Evolutionary conservation across 2,329 filamentous ascomycete genomes (phyloP), one percentile per base, ranked within the genome.

Genomic region (Capronia coronata): DNA sequence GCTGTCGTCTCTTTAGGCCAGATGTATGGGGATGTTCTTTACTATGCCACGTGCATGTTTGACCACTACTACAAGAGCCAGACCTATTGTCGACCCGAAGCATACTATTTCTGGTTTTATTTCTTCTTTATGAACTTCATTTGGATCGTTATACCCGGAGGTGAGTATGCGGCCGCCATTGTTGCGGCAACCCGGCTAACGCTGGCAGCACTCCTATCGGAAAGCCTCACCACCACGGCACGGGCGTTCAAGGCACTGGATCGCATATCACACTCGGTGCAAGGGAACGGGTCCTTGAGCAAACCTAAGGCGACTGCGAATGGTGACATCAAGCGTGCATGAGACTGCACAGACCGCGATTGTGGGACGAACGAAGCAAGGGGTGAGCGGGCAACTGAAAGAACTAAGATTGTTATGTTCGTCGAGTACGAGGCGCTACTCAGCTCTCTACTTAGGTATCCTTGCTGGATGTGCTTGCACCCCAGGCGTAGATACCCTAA

Each of bases 81-180:
- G 16, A 68, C 71, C 9, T 82, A 83, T 63, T 80, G 75, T 56
- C 70, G 80, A 49, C 80, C 80, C 0, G 80, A 84, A 64, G 68
- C 72, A 3, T 77, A 77, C 55, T 84, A 83, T 64, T 83, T 79
- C 64, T 84, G 79, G 78, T 70, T 75, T 34, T 84, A 84, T 64
- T 84, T 80, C 63, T 74, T 83, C 49, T 66, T 79, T 25, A 81
- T 83, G 78, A 84, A 84, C 61, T 74, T 75, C 44, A 78, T 83
- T 63, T 84, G 80, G 80, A 81, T 83, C 47, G 68, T 81, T 25
- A 75, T 83, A 46, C 80, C 80, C 4, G 66, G 65, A 16, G 66
- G 77, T 79, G 64, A 69, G 76, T 72, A 19, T n/a, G 8, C 10
- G 21, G 14, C 11, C 14, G 16, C 21, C 14, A n/a, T 21, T 34